Evolutionary conservation across 2,329 filamentous ascomycete species (phyloP).

Genomic region (Emergomyces orientalis): DNA sequence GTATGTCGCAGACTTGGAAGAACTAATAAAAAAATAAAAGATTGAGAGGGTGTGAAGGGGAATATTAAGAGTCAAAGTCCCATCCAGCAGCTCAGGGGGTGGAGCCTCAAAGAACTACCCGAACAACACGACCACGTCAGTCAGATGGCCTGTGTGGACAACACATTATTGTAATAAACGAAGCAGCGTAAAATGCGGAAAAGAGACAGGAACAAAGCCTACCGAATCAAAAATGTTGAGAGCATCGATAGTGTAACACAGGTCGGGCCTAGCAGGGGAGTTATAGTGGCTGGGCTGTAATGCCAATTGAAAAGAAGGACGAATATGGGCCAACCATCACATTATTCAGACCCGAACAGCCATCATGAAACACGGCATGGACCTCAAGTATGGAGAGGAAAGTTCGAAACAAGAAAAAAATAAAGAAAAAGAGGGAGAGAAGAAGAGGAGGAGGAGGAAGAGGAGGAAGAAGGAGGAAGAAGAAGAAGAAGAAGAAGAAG

Average conservation of each 20-base stretch:
- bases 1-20: neutral
- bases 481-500: neutral
- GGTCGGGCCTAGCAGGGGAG: neutral
- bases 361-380: neutral
- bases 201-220: conserved; percentile 1
- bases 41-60: conserved; percentile 6
- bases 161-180: neutral
- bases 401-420: conserved; percentile 1
- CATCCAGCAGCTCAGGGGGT: neutral
- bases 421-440: conserved; percentile 4
- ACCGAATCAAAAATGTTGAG: neutral
- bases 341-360: neutral
- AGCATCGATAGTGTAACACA: neutral
- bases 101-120: neutral
- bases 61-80: conserved; percentile 6
- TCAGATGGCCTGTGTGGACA: neutral
- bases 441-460: conserved; percentile 3
- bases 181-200: neutral
- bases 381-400: neutral
- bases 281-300: neutral
- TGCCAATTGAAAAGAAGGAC: neutral
- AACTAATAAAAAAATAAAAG: conserved; percentile 6
- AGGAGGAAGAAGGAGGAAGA: too few species aligned
- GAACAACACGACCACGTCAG: conserved; percentile 4
- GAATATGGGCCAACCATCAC: neutral